Conservation (phyloP, 108 stramenopile genomes). For the Discostella pseudostelligera region DNA sequence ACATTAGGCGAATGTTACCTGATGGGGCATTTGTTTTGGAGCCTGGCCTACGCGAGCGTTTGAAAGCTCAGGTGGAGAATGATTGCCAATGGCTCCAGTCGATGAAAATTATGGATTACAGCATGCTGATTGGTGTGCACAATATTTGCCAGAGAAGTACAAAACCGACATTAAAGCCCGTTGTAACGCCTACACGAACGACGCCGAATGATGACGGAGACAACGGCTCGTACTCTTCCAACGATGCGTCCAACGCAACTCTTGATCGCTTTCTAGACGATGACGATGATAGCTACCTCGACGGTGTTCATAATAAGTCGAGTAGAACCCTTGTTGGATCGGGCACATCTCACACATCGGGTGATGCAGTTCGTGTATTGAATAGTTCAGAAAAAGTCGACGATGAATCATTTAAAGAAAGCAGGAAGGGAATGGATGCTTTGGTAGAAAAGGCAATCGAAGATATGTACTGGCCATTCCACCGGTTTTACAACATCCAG, state of each 20-base stretch:
- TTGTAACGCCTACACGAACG: not conserved
- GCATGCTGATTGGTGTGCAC: conserved; percentile 90
- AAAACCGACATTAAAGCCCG: conserved; percentile 2
- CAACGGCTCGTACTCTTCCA: conserved; percentile 23
- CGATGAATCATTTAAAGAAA: conserved; percentile 7
- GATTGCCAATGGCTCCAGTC: conserved; percentile 79
- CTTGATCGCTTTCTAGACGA: conserved; percentile 53
- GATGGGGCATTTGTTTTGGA: conserved; percentile 64
- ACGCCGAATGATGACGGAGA: conserved; percentile 18
- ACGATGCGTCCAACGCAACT: conserved; percentile 33
- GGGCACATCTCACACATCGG: conserved; percentile 17
- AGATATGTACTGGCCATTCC: conserved; percentile 89
- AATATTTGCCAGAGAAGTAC: conserved; percentile 58
- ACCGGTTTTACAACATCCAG: conserved; percentile 74
- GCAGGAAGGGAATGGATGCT: conserved; percentile 44
- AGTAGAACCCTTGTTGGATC: conserved; percentile 16
- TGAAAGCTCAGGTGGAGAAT: conserved; percentile 67
- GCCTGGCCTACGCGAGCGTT: conserved; percentile 47
- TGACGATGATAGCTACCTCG: conserved; percentile 85
- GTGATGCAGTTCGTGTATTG: conserved; percentile 18
- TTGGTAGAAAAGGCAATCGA: conserved; percentile 75
- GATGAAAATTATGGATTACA: conserved; percentile 96
- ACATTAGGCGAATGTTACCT: conserved; percentile 61
- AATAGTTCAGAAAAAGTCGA: conserved; percentile 9
- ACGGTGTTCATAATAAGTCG: conserved; percentile 42